These are phyloP conservation scores for Tardiomyces blankii DNA, from an alignment of 1,139 yeast genomes.

Conservation along the genomic window DNA sequence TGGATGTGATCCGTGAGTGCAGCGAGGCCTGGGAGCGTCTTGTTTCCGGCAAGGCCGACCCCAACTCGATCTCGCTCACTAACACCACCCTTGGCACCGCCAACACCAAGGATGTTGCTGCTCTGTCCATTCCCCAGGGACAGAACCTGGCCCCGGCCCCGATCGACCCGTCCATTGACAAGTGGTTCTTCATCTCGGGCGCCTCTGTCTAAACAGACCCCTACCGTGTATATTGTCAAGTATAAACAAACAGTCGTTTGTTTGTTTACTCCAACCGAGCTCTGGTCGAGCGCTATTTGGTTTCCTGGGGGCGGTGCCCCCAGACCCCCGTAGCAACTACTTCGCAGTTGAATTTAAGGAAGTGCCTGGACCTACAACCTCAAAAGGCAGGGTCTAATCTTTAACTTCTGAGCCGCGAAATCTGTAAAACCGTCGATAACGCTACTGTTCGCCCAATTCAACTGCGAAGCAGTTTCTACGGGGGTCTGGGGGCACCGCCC, in stretches of 20 bases:
- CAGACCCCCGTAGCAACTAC: too few relatives aligned
- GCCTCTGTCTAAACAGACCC: constrained; percentile 41
- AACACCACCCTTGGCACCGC: constrained; percentile 62
- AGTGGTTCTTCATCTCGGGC: constrained; percentile 98
- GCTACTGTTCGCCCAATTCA: too few relatives aligned
- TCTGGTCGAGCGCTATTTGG: too few relatives aligned
- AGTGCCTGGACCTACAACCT: too few relatives aligned
- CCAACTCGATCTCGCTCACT: constrained; percentile 36
- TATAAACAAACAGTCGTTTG: not conserved
- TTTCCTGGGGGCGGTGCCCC: too few relatives aligned
- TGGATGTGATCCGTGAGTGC: constrained; percentile 63
- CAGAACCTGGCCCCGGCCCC: constrained; percentile 75
- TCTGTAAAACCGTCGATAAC: too few relatives aligned
- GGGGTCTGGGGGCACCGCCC: too few relatives aligned
- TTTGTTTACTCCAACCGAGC: not conserved
- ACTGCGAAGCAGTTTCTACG: too few relatives aligned
- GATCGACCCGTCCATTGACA: constrained; percentile 92
- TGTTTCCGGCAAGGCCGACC: constrained; percentile 42
- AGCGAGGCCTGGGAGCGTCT: constrained; percentile 68
- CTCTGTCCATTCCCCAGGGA: constrained; percentile 42
- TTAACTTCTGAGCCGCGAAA: too few relatives aligned
- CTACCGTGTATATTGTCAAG: not conserved
- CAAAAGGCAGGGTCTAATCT: too few relatives aligned
- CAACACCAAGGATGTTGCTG: constrained; percentile 26
- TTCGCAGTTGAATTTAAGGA: too few relatives aligned